Evolutionary conservation across 2,329 filamentous ascomycete species (phyloP), one percentile per base, ranked within the genome.

Genomic region (Colletotrichum higginsianum): DNA sequence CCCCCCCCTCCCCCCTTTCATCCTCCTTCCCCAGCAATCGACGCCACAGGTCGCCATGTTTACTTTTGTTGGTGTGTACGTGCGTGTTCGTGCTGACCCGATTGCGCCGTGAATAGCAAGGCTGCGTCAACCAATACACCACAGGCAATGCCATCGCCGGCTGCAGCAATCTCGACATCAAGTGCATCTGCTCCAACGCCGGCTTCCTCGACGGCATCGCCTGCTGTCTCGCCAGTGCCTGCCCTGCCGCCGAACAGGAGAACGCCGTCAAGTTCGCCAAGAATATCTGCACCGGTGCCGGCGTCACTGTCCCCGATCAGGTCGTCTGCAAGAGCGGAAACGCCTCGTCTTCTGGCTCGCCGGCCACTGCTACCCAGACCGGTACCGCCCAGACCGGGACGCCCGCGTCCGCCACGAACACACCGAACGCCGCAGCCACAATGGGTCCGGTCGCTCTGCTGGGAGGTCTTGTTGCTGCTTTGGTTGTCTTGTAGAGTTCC

Each of bases 111-210:
- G 35, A 18, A 40, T 38, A 75, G 73, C 72, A 75, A 73, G 64
- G 70, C 7, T 84, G 81, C 73, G 77, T 83, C 46, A 75, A 68
- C 72, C 64, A 80, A 60, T 81, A 77, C 77, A 81, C 80, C 35
- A 75, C 73, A 30, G 80, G 80, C 53, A 74, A 65, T 23, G 74
- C 74, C 49, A 81, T 85, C 64, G 82, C 78, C 61, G 82, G 80
- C 74, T 85, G 84, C 77, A 76, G 75, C 38, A 71, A 76, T 55
- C 74, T 82, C 75, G 82, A 84, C 77, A 77, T 83, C 70, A 76
- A 74, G 64, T 85, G 84, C 77, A 79, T 85, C 76, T 85, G 84
- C 80, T 77, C 75, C 76, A 84, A 84, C 79, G 58, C 75, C 57
- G 66, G 78, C 53, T 85, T 85, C 79, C 78, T 85, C 66, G 73